Evolutionary conservation across 768 basidiomycete genomes (phyloP).

Genomic region (Amanita phalloides): DNA sequence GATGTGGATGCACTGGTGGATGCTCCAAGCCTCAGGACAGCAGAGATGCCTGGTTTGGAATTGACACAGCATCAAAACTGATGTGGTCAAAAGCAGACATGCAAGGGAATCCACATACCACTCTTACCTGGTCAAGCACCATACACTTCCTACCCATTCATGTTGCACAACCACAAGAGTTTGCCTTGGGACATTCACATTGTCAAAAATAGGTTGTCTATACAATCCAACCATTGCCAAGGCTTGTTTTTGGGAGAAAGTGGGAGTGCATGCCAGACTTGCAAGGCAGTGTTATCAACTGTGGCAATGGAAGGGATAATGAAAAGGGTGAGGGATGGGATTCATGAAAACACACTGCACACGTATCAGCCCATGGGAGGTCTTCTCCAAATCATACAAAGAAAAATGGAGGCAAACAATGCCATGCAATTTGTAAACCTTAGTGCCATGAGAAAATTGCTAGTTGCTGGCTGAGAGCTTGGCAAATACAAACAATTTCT

Average conservation of each 20-base stretch:
- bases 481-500: slow-evolving; percentile 13
- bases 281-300: not conserved
- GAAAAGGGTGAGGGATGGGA: slow-evolving; percentile 9
- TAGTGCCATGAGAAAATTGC: slow-evolving; percentile 8
- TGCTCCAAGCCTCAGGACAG: too few species aligned
- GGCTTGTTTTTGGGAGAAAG: not conserved
- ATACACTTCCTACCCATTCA: slow-evolving; percentile 10
- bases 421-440: slow-evolving; percentile 7
- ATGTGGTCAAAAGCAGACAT: not conserved
- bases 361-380: slow-evolving; percentile 8
- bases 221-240: not conserved
- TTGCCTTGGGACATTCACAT: slow-evolving; percentile 8
- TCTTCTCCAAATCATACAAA: slow-evolving; percentile 6
- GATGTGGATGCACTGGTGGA: too few species aligned
- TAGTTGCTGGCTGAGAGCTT: slow-evolving; percentile 1
- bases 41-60: too few species aligned
- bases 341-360: slow-evolving; percentile 8
- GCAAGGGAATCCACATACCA: slow-evolving; percentile 4
- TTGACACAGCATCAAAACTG: too few species aligned
- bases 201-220: not conserved
- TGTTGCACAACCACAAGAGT: slow-evolving; percentile 1
- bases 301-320: slow-evolving; percentile 8
- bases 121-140: slow-evolving; percentile 3
- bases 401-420: slow-evolving; percentile 5
- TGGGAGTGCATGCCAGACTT: not conserved